Evolutionary conservation across 768 basidiomycete genomes (phyloP), one percentile per base, ranked within the genome.

Genomic region (Paxillus ammoniavirescens): DNA sequence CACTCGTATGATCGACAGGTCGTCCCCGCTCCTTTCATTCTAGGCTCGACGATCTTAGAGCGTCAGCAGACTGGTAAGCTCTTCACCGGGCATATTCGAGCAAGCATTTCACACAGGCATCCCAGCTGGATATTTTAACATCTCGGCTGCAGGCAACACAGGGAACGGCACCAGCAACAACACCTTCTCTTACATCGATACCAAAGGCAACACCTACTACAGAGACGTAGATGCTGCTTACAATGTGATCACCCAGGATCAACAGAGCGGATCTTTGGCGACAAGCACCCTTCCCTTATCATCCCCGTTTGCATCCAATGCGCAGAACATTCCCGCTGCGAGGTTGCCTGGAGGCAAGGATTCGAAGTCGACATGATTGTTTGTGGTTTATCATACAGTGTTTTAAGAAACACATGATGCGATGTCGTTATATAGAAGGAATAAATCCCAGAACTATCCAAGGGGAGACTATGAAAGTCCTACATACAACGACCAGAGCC

Each of bases 151-250:
- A 1, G 81, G 82, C 12, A 84, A 82, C 63, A 67, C 68, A 7
- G 87, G 84, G 1, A 87, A 87, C 50, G 87, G 88, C 28, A 87
- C 84, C 6, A 88, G 74, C 68, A 81, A 78, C 69, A 90, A 90
- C 65, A 78, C 76, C 1, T 84, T 91, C 68, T 68, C 65, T 33
- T 92, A 89, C 63, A 57, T 65, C 10, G 87, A 91, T 64, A 59
- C 61, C 42, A 67, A 69, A 6, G 84, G 82, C 47, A 84, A 90
- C 67, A 87, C 86, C 0, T 91, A 77, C 66, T 66, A 69, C 50
- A 75, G 87, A 51, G 61, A 72, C 21, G 87, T 91, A 50, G 74
- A 82, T 55, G 84, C 86, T 3, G 79, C 78, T 2, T 72, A 80
- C 57, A 79, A 84, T 62, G 76, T 75, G 61, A 86, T 91, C 61